Conservation (phyloP, 1,284 basidiomycete genomes). For the Irpex lacteus region DNA sequence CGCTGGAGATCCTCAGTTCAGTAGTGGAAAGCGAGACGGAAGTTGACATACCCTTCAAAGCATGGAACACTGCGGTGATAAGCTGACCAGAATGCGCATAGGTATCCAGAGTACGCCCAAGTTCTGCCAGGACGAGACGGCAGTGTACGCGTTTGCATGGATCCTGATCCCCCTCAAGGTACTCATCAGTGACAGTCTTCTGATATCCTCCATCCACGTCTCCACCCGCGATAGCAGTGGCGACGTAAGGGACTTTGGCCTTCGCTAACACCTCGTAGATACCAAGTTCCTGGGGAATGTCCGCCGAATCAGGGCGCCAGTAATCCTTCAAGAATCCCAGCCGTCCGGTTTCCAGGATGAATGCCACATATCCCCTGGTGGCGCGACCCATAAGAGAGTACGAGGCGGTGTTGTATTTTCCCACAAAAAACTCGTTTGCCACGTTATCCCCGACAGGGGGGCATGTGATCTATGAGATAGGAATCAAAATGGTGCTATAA, state of each 20-base stretch:
- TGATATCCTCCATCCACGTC: neutral
- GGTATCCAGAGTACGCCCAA: neutral
- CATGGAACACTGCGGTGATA: neutral
- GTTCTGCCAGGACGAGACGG: neutral
- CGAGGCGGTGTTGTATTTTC: neutral
- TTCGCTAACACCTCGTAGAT: neutral
- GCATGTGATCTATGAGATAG: neutral
- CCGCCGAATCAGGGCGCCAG: conserved; percentile 4
- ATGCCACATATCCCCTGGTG: conserved; percentile 6
- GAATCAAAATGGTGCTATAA: neutral
- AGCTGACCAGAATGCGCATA: conserved; percentile 1
- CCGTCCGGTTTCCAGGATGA: neutral
- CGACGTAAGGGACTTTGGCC: neutral
- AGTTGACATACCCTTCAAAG: conserved; percentile 2
- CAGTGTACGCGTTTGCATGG: neutral
- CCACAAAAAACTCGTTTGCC: neutral
- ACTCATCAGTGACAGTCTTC: neutral
- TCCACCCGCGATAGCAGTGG: conserved; percentile 4
- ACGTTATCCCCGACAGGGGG: too few species aligned
- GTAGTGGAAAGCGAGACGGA: neutral
- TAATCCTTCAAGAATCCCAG: conserved; percentile 8
- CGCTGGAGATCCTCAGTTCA: neutral
- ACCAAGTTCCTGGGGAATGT: neutral
- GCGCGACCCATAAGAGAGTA: conserved; percentile 4
- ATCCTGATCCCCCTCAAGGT: neutral